phyloP scores from a whole-genome alignment of 352 stramenopile genomes.

The Phytophthora gonapodyides region DNA sequence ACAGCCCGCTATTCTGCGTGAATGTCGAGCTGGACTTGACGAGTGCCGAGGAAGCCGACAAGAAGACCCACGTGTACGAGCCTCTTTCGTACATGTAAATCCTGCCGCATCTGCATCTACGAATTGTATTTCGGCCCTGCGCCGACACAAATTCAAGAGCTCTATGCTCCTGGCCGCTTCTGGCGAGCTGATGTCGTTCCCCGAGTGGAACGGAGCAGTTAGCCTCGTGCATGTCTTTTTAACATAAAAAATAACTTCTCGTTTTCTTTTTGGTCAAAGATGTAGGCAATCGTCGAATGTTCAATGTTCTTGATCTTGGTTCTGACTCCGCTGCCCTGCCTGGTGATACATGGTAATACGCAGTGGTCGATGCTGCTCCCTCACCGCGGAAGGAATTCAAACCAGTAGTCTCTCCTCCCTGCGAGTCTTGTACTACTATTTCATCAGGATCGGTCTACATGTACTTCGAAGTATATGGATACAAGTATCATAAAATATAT shows the following conservation, averaged over 20 bases:
- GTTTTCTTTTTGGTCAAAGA: too few species aligned
- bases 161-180: conserved; percentile 22
- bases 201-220: background rate
- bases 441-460: too few species aligned
- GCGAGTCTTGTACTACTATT: too few species aligned
- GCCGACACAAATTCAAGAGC: conserved; percentile 20
- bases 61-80: conserved; percentile 76
- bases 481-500: too few species aligned
- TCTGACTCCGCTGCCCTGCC: too few species aligned
- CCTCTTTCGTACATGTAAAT: conserved; percentile 69
- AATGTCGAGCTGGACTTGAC: conserved; percentile 76
- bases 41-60: conserved; percentile 31
- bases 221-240: conserved; percentile 9
- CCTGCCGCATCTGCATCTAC: conserved; percentile 2
- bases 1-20: conserved; percentile 70
- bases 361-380: too few species aligned
- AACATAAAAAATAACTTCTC: conserved; percentile 5
- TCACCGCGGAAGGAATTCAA: too few species aligned
- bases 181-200: background rate
- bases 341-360: too few species aligned
- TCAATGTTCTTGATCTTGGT: too few species aligned
- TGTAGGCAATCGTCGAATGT: too few species aligned
- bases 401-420: too few species aligned
- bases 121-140: conserved; percentile 24
- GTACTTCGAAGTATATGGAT: too few species aligned